These are phyloP conservation scores for Ascochyta lentis DNA, from an alignment of 2,329 filamentous ascomycete species.

Conservation along the genomic window DNA sequence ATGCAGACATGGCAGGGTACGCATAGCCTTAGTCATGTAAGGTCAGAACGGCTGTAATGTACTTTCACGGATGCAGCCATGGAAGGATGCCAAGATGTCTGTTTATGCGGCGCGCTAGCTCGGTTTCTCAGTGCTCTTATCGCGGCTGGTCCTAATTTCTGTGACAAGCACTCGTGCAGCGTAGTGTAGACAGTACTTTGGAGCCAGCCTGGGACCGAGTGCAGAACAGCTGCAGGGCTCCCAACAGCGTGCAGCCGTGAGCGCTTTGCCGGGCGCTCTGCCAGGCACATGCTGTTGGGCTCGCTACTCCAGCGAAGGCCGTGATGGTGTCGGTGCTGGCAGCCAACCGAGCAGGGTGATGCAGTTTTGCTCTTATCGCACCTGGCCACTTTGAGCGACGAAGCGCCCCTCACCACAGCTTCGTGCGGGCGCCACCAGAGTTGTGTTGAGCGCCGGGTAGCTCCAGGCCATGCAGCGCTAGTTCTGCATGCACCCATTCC, in stretches of 20 bases:
- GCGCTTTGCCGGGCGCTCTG: not conserved
- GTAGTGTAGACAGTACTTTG: not conserved
- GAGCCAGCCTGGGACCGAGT: not conserved
- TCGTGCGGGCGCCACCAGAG: slow-evolving; percentile 10
- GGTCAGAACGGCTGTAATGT: too few species aligned
- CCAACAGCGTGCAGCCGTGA: slow-evolving; percentile 4
- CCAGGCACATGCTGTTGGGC: slow-evolving; percentile 10
- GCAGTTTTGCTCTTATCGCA: slow-evolving; percentile 3
- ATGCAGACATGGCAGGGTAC: too few species aligned
- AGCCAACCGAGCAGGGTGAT: not conserved
- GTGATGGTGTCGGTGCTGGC: too few species aligned
- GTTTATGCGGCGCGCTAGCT: not conserved
- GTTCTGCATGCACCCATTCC: slow-evolving; percentile 12
- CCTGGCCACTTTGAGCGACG: not conserved
- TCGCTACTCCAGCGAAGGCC: not conserved
- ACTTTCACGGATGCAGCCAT: too few species aligned
- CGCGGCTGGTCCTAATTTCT: slow-evolving; percentile 14
- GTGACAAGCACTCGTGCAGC: slow-evolving; percentile 7
- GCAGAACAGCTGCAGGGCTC: slow-evolving; percentile 8
- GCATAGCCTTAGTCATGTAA: too few species aligned
- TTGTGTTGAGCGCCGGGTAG: slow-evolving; percentile 17
- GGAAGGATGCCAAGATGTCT: too few species aligned
- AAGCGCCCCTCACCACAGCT: slow-evolving; percentile 1
- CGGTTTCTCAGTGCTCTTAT: slow-evolving; percentile 12
- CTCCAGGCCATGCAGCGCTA: slow-evolving; percentile 9